phyloP scores from a whole-genome alignment of 2,329 filamentous ascomycete genomes.

The Stagonosporopsis vannaccii region DNA sequence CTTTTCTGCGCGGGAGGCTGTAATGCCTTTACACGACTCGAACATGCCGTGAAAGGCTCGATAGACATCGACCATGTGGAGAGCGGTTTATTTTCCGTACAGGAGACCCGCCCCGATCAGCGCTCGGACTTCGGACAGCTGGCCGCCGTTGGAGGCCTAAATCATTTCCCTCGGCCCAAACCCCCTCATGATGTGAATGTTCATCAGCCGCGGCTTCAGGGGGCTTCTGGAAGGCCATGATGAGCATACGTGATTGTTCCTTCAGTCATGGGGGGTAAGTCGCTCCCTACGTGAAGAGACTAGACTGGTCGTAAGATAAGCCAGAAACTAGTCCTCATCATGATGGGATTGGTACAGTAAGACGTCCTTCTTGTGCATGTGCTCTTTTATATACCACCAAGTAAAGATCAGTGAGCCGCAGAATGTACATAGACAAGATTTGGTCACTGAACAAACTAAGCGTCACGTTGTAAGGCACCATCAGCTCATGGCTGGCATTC shows the following conservation, averaged over 20 bases:
- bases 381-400: too few species aligned
- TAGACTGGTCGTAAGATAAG: not conserved
- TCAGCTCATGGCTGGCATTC: not conserved
- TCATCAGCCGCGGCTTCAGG: not conserved
- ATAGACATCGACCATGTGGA: not conserved
- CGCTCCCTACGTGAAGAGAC: not conserved
- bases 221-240: not conserved
- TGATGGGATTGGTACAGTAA: not conserved
- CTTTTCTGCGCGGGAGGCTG: not conserved
- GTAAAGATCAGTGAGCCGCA: too few species aligned
- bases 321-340: not conserved
- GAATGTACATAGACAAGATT: too few species aligned
- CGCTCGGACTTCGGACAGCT: not conserved
- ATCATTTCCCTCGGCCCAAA: not conserved
- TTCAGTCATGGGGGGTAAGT: not conserved
- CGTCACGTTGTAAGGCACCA: too few species aligned
- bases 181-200: not conserved
- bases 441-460: too few species aligned
- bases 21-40: not conserved
- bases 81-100: not conserved
- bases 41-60: not conserved
- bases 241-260: not conserved
- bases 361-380: too few species aligned
- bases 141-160: constrained; percentile 7
- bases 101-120: not conserved